Percentiles rank a stretch among this genome's conserved stretches.
These are phyloP conservation scores for Nitzschia sp. DNA, from an alignment of 108 stramenopile species.

Conservation along the genomic window DNA sequence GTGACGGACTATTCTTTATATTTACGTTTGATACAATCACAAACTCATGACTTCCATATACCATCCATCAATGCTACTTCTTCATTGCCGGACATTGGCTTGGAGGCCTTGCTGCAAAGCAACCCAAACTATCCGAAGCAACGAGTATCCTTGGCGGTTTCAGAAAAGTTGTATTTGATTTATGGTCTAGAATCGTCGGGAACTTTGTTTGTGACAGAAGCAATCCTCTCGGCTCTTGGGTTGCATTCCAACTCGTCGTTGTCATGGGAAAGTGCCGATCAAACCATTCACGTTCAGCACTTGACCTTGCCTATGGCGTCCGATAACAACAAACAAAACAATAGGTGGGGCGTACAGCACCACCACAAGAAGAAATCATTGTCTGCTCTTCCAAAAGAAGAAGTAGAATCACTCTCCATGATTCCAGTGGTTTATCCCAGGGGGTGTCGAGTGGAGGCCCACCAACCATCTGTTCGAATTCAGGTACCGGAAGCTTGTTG, in stretches of 20 bases:
- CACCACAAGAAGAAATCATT: too few species aligned
- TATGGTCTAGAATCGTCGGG: slow-evolving; percentile 16
- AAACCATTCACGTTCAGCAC: neutral
- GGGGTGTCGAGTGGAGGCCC: neutral
- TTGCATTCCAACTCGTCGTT: neutral
- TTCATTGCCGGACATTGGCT: too few species aligned
- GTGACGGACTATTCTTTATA: too few species aligned
- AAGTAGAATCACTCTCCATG: neutral
- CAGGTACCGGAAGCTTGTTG: neutral
- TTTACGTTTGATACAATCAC: too few species aligned
- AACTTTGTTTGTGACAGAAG: neutral
- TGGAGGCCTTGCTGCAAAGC: too few species aligned
- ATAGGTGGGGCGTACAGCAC: too few species aligned
- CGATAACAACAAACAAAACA: neutral
- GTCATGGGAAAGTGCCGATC: neutral
- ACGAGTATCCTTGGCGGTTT: too few species aligned
- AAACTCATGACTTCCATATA: too few species aligned
- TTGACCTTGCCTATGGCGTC: neutral
- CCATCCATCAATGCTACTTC: too few species aligned
- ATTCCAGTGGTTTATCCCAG: slow-evolving; percentile 1
- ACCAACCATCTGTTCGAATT: neutral
- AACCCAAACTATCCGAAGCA: too few species aligned
- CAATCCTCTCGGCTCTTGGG: slow-evolving; percentile 12
- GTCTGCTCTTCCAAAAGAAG: too few species aligned
- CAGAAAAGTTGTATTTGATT: neutral